Conservation (phyloP, 2,329 filamentous ascomycete genomes). For the Colletotrichum somersetense region DNA sequence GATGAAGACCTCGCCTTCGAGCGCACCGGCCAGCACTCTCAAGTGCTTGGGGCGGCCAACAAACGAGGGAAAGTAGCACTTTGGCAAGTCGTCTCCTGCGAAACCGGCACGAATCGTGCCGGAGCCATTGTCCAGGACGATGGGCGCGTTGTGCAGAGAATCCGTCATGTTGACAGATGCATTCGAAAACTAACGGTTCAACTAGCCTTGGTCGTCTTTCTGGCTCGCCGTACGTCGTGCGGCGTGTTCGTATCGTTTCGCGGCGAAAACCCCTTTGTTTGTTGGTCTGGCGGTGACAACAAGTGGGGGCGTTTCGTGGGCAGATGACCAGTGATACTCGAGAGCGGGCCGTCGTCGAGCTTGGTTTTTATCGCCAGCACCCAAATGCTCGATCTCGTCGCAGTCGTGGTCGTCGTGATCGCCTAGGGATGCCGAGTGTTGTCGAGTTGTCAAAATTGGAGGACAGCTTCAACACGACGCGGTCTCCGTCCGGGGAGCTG, state of each 20-base stretch:
- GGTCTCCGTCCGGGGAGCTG: conserved; percentile 42
- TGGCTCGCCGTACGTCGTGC: conserved; percentile 15
- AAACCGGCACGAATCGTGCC: conserved; percentile 98
- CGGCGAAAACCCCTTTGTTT: conserved; percentile 39
- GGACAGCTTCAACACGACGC: conserved; percentile 44
- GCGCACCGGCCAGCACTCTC: conserved; percentile 92
- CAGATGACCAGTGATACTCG: neutral
- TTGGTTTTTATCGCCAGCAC: neutral
- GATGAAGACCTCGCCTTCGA: conserved; percentile 98
- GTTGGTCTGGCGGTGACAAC: conserved; percentile 38
- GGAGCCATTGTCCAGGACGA: conserved; percentile 98
- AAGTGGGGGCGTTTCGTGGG: conserved; percentile 28
- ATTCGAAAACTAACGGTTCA: conserved; percentile 23
- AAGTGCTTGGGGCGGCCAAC: conserved; percentile 96
- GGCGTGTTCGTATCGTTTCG: conserved; percentile 29
- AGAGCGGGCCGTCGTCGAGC: neutral
- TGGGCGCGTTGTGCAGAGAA: conserved; percentile 92
- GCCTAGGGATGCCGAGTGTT: conserved; percentile 18
- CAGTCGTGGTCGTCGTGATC: conserved; percentile 33
- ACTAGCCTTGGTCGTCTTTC: conserved; percentile 1
- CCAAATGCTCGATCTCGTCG: conserved; percentile 14
- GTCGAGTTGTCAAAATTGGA: conserved; percentile 36
- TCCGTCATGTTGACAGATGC: conserved; percentile 62
- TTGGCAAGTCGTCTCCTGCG: conserved; percentile 93
- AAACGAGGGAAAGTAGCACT: conserved; percentile 97